Base-by-base conservation (phyloP, 169 alveolate genomes). In the Cryptosporidium bovis region DNA sequence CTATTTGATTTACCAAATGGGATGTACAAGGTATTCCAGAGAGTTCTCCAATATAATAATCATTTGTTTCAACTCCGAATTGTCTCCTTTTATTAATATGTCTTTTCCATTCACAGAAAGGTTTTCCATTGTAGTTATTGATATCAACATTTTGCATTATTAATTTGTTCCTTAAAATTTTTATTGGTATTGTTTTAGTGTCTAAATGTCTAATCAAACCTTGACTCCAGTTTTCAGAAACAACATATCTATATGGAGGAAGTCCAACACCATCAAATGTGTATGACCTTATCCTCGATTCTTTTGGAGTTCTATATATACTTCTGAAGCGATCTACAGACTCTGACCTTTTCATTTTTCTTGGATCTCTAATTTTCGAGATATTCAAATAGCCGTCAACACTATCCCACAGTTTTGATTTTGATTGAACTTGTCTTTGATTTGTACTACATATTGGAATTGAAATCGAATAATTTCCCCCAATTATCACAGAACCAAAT, bases 1-100 rank as follows among this genome's bases (percentile, higher is more conserved):
- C 87, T 27, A 77, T 77, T 62, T 62, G 24, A 44, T 77, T 77
- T 4, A 77, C 87, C 15, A 77, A 36, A 60, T 77, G 87, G 33
- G 87, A 77, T 1, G 87, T 77, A 27, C 87, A 77, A 31, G 87
- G 87, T 56, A 77, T 77, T 46, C 87, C 87, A 3, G 87, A 77
- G 8, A 77, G 44, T 56, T 77, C 77, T 0, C 87, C 87, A 40
- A 77, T 77, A 60, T 77, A 77, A 60, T 77, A 77, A 64, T 77
- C 69, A 40, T 62, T 77, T 46, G 87, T 69, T n/a, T 69, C 83
- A 34, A 62, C 71, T 4, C 64, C 77, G 5, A 77, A 60, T 24
- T 77, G 36, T 53, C 51, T 40, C 20, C 50, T 77, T 34, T 51
- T 77, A 20, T 33, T 56, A 27, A 27, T 50, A 10, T 56, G 20